Base-by-base conservation (phyloP, 768 basidiomycete species). In the Termitomyces sp. region DNA sequence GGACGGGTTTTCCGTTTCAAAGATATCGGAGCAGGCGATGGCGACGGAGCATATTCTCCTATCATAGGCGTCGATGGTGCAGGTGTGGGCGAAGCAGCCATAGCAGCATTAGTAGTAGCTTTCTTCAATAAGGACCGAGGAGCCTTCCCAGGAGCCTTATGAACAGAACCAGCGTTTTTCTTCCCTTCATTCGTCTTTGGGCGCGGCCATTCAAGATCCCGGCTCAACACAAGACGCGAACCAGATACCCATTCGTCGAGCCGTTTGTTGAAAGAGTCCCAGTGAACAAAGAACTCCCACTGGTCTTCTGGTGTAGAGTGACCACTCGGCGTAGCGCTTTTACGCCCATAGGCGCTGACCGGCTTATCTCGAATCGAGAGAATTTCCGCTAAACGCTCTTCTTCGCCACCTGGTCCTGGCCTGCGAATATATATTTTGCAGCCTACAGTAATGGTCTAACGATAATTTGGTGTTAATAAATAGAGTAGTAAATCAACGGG, bases 231-330 rank as follows among this genome's bases (percentile, higher is more conserved):
- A 57, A 99, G 81, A 42, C 96, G 85, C 1, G 90, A 88, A 16
- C 91, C 92, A 14, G 89, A 75, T 24, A 99, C 88, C 97, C 97
- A 99, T 55, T 97, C 97, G 69, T 99, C 97, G 42, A 98, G 79
- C 61, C 97, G 94, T 72, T 99, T 99, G 79, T 99, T 99, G 81
- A 98, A 98, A 63, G 92, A 86, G 65, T 98, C 94, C 88, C 96
- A 99, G 68, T 99, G 97, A 20, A 98, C 93, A 68, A 98, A 99
- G 77, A 86, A 98, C 71, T 98, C 95, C 71, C 84, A 82, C 65
- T 89, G 86, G 70, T 94, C 92, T 66, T 88, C 87, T 9, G 84
- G 81, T 57, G 81, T 81, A 40, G 76, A 63, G 30, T 64, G 64
- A 43, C 72, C 66, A n/a, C 76, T 75, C 14, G 74, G 68, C 16